phyloP scores from a whole-genome alignment of 2,329 filamentous ascomycete species.

The Mollisiaceae sp. region DNA sequence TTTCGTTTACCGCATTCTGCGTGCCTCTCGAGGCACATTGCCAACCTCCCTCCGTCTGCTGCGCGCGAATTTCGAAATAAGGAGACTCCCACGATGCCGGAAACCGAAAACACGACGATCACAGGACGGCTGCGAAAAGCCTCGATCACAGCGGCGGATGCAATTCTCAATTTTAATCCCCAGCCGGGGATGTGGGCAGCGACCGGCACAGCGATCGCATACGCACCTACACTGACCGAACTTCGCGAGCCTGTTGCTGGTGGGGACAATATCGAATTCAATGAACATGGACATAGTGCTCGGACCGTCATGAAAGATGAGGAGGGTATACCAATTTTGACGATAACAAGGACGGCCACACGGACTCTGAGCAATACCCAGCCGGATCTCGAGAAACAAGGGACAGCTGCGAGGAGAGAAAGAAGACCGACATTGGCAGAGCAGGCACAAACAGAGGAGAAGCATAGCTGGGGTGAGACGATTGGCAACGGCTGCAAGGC shows the following conservation, averaged over 20 bases:
- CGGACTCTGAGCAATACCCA: background rate
- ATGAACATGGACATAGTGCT: slow-evolving; percentile 24
- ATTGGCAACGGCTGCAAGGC: slow-evolving; percentile 59
- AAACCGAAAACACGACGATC: background rate
- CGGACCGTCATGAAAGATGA: slow-evolving; percentile 33
- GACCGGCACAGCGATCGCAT: slow-evolving; percentile 30
- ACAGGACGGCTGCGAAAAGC: slow-evolving; percentile 24
- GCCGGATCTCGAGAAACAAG: slow-evolving; percentile 5
- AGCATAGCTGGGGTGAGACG: slow-evolving; percentile 54
- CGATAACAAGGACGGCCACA: slow-evolving; percentile 13
- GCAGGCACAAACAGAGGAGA: slow-evolving; percentile 14
- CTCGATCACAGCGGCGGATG: slow-evolving; percentile 24
- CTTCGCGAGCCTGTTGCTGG: slow-evolving; percentile 27
- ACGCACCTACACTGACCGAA: slow-evolving; percentile 28
- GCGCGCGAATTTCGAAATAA: background rate
- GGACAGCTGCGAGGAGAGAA: background rate
- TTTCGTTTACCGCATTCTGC: background rate
- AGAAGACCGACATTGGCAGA: slow-evolving; percentile 11
- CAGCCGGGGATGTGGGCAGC: slow-evolving; percentile 32
- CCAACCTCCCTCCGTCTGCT: background rate
- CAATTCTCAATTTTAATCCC: slow-evolving; percentile 30
- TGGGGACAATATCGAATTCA: slow-evolving; percentile 33
- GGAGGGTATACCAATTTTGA: slow-evolving; percentile 12
- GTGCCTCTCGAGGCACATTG: background rate
- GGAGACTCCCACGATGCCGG: background rate